Conservation (phyloP, 305 asterid species). For the Ilex paraguariensis region DNA sequence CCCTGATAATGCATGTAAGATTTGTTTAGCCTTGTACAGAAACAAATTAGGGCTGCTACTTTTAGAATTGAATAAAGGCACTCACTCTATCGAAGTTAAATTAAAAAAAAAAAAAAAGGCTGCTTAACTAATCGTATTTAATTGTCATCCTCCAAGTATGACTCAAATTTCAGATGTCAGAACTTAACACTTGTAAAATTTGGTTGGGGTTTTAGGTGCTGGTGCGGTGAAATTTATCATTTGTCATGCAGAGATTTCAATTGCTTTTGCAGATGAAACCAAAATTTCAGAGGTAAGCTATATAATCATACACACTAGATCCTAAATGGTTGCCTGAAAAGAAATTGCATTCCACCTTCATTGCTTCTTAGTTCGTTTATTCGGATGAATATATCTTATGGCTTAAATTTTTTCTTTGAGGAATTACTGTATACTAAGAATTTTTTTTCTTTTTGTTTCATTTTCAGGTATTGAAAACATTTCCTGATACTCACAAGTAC, state of each 20-base stretch:
- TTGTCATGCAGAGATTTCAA: slow-evolving; percentile 70
- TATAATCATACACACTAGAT: no score
- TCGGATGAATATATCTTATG: not conserved
- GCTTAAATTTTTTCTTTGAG: no score
- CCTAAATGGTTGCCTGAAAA: no score
- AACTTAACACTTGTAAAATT: not conserved
- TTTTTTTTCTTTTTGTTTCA: slow-evolving; percentile 11
- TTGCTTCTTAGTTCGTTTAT: not conserved
- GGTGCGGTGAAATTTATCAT: slow-evolving; percentile 80
- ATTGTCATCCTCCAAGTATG: not conserved
- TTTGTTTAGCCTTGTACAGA: not conserved
- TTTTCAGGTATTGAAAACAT: slow-evolving; percentile 60
- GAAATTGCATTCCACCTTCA: not conserved
- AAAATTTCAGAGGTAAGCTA: slow-evolving; percentile 57
- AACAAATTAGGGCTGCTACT: no score
- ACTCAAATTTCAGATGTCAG: not conserved
- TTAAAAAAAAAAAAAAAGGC: no score
- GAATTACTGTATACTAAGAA: slow-evolving; percentile 3
- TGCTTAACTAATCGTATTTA: not conserved
- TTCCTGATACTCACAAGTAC: slow-evolving; percentile 50
- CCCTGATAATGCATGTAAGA: not conserved
- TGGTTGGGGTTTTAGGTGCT: slow-evolving; percentile 48
- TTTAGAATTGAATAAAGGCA: no score
- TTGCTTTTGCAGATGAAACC: slow-evolving; percentile 63
- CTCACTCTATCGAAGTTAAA: no score